Base-by-base conservation (phyloP, 495 filamentous ascomycete species). In the Aspergillus steynii region DNA sequence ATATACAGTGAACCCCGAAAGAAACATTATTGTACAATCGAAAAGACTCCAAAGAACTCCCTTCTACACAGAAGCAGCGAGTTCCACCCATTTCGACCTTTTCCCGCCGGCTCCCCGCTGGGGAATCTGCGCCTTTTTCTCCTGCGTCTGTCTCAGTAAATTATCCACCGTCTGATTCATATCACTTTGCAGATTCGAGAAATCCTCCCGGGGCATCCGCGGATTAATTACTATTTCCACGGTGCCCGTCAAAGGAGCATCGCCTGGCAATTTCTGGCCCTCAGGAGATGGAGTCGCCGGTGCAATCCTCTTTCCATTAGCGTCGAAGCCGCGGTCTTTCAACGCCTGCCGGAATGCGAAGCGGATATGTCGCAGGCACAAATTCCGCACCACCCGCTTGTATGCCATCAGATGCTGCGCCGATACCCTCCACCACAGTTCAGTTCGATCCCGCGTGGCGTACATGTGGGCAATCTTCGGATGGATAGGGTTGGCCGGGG, bases 271-370 rank as follows among this genome's bases (percentile, higher is more conserved):
- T 28, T 7, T n/a, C 25, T 12, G 14, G 20, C 25, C 5, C 25
- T 46, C 42, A 27, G 47, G 14, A 9, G 8, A 29, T 37, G 46
- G n/a, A n/a, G 42, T 7, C 4, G 54, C 46, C 3, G 48, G 34
- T 28, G 15, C 9, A 12, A 77, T 56, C 3, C 62, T 64, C 31
- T 63, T 77, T 25, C 89, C 89, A 27, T 80, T 62, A n/a, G 63
- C 54, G 66, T 85, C 82, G 62, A 81, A 87, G 1, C 88, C 87
- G 53, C 71, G 77, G 34, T 70, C 77, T 59, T 71, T 78, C 62
- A 93, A 72, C 20, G 81, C 83, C 52, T 83, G 75, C 53, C 61
- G 62, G 45, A 93, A 76, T 0, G 87, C 88, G 25, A 73, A 65
- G 34, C 77, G 71, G 9, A 86, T 47, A 71, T 82, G 80, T 65